Conservation (phyloP, 352 stramenopile species). For the Phytophthora citrophthora region DNA sequence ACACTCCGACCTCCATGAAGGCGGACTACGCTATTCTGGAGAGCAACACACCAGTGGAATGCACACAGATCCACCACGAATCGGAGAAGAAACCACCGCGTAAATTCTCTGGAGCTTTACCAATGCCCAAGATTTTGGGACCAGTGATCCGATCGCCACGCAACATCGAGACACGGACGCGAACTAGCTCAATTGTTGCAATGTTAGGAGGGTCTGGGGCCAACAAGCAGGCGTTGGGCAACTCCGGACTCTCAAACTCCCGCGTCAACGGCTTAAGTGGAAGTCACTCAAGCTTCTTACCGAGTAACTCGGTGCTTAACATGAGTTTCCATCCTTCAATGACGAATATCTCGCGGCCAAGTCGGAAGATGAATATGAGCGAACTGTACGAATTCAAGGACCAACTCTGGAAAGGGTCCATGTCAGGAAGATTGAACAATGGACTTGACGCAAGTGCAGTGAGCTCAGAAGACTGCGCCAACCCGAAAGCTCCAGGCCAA, state of each 20-base stretch:
- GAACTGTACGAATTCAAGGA: conserved; percentile 50
- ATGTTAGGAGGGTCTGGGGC: conserved; percentile 19
- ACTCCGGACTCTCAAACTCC: conserved; percentile 4
- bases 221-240: not conserved
- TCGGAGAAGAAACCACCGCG: not conserved
- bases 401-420: conserved; percentile 37
- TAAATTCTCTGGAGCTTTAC: conserved; percentile 6
- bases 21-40: conserved; percentile 30
- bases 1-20: conserved; percentile 8
- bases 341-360: conserved; percentile 27
- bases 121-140: conserved; percentile 28
- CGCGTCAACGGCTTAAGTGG: not conserved
- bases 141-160: conserved; percentile 3
- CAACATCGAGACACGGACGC: conserved; percentile 7
- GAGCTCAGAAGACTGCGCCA: conserved; percentile 14
- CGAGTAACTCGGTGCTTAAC: conserved; percentile 25
- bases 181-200: conserved; percentile 13
- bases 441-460: not conserved
- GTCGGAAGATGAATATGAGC: conserved; percentile 29
- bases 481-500: conserved; percentile 14
- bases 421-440: conserved; percentile 17
- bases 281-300: conserved; percentile 39
- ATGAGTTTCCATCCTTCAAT: conserved; percentile 22
- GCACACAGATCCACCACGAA: conserved; percentile 22
- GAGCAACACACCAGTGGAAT: conserved; percentile 31